Percentiles rank a stretch among this genome's conserved stretches.
These are phyloP conservation scores for Mantamonas sphyraenae DNA, from an alignment of 78 protist genomes.

Conservation along the genomic window DNA sequence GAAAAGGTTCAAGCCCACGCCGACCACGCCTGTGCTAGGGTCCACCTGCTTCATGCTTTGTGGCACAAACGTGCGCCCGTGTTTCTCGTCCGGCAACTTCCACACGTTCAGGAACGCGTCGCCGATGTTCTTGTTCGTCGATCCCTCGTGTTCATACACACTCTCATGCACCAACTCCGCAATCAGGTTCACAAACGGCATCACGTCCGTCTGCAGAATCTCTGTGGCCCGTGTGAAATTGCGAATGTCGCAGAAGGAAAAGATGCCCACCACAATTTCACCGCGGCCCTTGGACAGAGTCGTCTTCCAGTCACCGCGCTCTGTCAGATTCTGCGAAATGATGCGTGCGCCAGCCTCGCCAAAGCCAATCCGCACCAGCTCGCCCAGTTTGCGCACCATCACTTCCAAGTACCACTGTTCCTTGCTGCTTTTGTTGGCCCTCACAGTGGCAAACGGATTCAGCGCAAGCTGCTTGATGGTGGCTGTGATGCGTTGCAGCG, in stretches of 20 bases:
- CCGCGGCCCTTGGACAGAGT: slow-evolving; percentile 16
- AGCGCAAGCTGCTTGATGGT: neutral
- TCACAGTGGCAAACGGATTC: slow-evolving; percentile 5
- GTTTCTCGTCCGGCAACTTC: neutral
- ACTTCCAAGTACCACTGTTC: neutral
- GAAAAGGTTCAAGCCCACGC: too few relatives aligned
- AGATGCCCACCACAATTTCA: neutral
- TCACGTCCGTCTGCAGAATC: slow-evolving; percentile 1
- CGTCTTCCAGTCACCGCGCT: neutral
- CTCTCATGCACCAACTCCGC: neutral
- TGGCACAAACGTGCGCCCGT: too few relatives aligned
- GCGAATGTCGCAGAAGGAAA: slow-evolving; percentile 8
- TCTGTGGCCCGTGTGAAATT: neutral
- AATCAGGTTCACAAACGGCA: slow-evolving; percentile 7
- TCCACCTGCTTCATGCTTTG: too few relatives aligned
- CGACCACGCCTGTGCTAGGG: too few relatives aligned
- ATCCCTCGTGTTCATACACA: neutral
- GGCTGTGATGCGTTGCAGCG: neutral
- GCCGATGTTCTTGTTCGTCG: slow-evolving; percentile 26
- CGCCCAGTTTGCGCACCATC: slow-evolving; percentile 1
- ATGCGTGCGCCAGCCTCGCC: slow-evolving; percentile 19
- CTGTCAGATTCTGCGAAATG: neutral
- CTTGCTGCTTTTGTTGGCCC: neutral
- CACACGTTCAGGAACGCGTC: slow-evolving; percentile 19
- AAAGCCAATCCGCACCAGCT: slow-evolving; percentile 16